Base-by-base conservation (phyloP, 768 basidiomycete genomes). In the Lentinula guzmanii region DNA sequence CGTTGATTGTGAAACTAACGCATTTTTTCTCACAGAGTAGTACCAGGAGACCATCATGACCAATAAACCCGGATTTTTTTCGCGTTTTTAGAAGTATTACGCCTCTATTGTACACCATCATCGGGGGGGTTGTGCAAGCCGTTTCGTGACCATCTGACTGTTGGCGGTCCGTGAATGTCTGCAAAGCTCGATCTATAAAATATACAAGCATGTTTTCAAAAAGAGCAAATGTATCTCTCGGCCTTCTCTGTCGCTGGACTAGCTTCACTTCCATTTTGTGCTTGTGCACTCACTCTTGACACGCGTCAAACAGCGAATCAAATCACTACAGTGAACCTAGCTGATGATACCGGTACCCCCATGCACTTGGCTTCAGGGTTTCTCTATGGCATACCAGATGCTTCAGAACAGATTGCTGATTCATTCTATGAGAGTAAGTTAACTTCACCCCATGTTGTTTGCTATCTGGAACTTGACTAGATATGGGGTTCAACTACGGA, bases 401-500 rank as follows among this genome's bases (percentile, higher is more conserved):
- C 55, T 33, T 41, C 13, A 7, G 55, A 39, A 15, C 55, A 56
- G 28, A 56, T 56, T 6, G n/a, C 55, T 6, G 41, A 56, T 43
- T 56, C 55, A 18, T 43, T 43, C 13, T 56, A 56, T 33, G 24
- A 37, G 8, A 43, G 55, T 56, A 28, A 28, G 41, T 1, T 4
- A 42, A 1, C 11, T 16, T 31, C 39, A 18, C 13, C 11, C 16
- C 16, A n/a, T 37, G 8, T 55, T 21, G n/a, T 28, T 9, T 24
- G 33, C 34, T 5, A 0, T 11, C 5, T 4, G 28, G 43, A 3
- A 43, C 24, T 13, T 45, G 24, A 9, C 24, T 42, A 66, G 67
- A 65, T 28, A 68, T 68, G 63, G 67, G 67, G 1, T 65, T 68
- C 63, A 68, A 68, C 58, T 68, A 68, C 50, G 59, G 66, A 28